phyloP scores from a whole-genome alignment of 2,329 filamentous ascomycete genomes.

The Aaosphaeria pasadenensis region DNA sequence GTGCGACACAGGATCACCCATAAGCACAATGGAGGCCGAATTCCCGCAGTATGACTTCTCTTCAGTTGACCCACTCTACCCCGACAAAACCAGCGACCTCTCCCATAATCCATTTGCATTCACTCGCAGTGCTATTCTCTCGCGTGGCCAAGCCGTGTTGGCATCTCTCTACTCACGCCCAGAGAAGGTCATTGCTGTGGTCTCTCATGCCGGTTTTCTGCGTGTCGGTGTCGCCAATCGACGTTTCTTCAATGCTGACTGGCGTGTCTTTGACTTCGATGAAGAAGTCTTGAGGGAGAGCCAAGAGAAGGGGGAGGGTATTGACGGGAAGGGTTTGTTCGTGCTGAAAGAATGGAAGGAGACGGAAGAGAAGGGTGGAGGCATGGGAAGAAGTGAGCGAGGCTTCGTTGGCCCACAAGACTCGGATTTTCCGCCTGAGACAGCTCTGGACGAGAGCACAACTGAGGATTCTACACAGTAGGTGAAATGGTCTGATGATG shows the following conservation, averaged over 20 bases:
- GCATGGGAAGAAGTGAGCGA: slow-evolving; percentile 50
- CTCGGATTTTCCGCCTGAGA: slow-evolving; percentile 22
- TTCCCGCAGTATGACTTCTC: slow-evolving; percentile 60
- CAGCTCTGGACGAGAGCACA: neutral
- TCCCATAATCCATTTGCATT: slow-evolving; percentile 50
- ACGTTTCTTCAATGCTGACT: slow-evolving; percentile 59
- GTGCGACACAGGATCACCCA: slow-evolving; percentile 59
- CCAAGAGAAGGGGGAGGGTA: slow-evolving; percentile 35
- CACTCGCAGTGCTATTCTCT: slow-evolving; percentile 52
- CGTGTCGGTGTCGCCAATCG: slow-evolving; percentile 54
- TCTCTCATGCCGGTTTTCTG: slow-evolving; percentile 64
- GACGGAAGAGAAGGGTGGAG: slow-evolving; percentile 47
- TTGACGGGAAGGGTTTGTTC: slow-evolving; percentile 37
- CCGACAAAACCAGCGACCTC: slow-evolving; percentile 56
- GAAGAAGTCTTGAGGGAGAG: slow-evolving; percentile 47
- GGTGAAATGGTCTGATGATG: slow-evolving; percentile 2
- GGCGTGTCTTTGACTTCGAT: slow-evolving; percentile 59
- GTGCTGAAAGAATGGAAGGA: slow-evolving; percentile 48
- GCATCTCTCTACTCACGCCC: slow-evolving; percentile 50
- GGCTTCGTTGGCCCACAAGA: slow-evolving; percentile 24
- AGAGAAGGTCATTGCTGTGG: slow-evolving; percentile 62
- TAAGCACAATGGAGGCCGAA: slow-evolving; percentile 43
- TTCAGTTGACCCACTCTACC: slow-evolving; percentile 57
- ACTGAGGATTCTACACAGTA: slow-evolving; percentile 5
- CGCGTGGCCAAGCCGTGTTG: slow-evolving; percentile 53